Percentiles rank a stretch among this genome's conserved stretches.
phyloP scores from a whole-genome alignment of 306 rosid species.

The Citrullus mucosospermus region DNA sequence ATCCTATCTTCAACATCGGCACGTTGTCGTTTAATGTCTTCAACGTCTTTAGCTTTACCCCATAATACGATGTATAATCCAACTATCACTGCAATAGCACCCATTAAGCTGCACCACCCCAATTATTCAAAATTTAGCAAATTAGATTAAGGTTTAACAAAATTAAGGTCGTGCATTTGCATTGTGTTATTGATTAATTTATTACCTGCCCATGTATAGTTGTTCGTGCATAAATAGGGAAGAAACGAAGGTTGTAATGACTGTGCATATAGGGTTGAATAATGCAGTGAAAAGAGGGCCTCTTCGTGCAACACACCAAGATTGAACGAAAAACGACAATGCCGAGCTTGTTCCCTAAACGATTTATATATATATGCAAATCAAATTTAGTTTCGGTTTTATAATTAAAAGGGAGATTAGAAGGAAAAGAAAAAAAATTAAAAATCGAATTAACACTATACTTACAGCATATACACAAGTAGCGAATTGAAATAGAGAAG shows the following conservation, averaged over 20 bases:
- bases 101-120: conserved; percentile 32
- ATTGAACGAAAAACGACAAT: conserved; percentile 37
- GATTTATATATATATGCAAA: too few species aligned
- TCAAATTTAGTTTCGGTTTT: too few species aligned
- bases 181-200: too few species aligned
- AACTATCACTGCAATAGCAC: conserved; percentile 38
- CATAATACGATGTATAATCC: conserved; percentile 60
- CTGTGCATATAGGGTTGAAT: conserved; percentile 59
- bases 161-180: too few species aligned
- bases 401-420: too few species aligned
- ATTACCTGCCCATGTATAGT: conserved; percentile 28
- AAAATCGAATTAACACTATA: not conserved
- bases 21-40: not conserved
- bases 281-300: conserved; percentile 59
- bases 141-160: not conserved
- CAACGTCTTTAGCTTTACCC: conserved; percentile 52
- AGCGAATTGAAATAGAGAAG: conserved; percentile 30
- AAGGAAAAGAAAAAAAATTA: too few species aligned
- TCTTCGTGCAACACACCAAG: conserved; percentile 54
- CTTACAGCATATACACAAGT: conserved; percentile 62
- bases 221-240: conserved; percentile 39
- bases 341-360: conserved; percentile 44
- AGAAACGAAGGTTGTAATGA: conserved; percentile 37
- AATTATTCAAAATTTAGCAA: not conserved
- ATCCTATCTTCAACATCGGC: too few species aligned